phyloP scores from a whole-genome alignment of 1,284 basidiomycete species.

The Puccinia polysora region DNA sequence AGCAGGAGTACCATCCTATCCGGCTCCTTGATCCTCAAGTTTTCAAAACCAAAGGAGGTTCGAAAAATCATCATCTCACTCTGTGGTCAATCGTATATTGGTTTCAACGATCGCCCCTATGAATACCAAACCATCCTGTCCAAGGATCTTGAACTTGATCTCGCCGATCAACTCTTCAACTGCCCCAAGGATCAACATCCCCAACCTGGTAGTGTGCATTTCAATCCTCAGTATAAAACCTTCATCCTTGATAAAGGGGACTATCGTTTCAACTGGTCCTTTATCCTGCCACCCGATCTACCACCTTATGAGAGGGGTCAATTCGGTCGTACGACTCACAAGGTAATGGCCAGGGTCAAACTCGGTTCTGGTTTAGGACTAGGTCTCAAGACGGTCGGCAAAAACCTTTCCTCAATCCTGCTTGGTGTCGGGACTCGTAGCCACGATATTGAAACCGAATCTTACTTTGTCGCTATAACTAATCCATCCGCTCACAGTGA shows the following conservation, averaged over 20 bases:
- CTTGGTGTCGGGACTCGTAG: conserved; percentile 11
- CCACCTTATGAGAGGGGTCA: conserved; percentile 33
- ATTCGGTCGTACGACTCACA: conserved; percentile 31
- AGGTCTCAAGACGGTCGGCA: conserved; percentile 22
- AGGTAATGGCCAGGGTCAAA: conserved; percentile 27
- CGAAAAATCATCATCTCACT: conserved; percentile 24
- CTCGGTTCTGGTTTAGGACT: conserved; percentile 21
- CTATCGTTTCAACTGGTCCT: conserved; percentile 28
- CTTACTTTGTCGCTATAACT: conserved; percentile 30
- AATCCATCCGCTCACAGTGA: conserved; percentile 12
- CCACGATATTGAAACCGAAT: conserved; percentile 32
- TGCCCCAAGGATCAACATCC: not conserved
- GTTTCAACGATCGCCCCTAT: conserved; percentile 33
- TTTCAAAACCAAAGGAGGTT: conserved; percentile 27
- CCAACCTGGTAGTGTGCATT: conserved; percentile 12
- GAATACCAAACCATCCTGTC: conserved; percentile 33
- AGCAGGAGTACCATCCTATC: conserved; percentile 16
- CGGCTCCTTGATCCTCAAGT: conserved; percentile 21
- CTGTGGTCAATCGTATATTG: conserved; percentile 32
- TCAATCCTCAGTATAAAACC: conserved; percentile 17
- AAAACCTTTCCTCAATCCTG: conserved; percentile 25
- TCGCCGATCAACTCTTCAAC: conserved; percentile 6
- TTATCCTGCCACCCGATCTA: conserved; percentile 24
- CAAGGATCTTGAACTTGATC: conserved; percentile 21
- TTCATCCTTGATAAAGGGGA: conserved; percentile 25